phyloP scores from a whole-genome alignment of 768 basidiomycete genomes.

The Boletus eberwhitei region DNA sequence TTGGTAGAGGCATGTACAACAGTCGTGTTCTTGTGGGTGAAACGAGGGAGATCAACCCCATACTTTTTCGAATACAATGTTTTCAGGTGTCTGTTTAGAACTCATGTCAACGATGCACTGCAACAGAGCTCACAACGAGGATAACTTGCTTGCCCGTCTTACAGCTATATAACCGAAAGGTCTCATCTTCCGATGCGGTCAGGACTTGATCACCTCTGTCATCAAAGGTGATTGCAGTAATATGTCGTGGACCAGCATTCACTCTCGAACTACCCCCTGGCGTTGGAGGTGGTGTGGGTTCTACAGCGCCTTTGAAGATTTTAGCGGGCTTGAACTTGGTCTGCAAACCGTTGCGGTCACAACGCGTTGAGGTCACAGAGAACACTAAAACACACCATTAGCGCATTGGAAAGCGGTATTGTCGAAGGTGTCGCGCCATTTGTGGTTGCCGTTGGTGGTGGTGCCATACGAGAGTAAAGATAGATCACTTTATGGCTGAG shows the following conservation, averaged over 20 bases:
- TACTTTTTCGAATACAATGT: slow-evolving; percentile 93
- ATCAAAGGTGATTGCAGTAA: slow-evolving; percentile 89
- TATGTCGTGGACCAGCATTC: slow-evolving; percentile 57
- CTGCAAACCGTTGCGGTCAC: slow-evolving; percentile 36
- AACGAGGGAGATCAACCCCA: slow-evolving; percentile 90
- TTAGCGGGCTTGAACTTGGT: slow-evolving; percentile 81
- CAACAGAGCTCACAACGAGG: slow-evolving; percentile 14
- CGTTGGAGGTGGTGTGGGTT: slow-evolving; percentile 51
- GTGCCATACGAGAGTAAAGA: slow-evolving; percentile 37
- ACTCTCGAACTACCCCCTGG: slow-evolving; percentile 36
- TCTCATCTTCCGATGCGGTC: slow-evolving; percentile 90
- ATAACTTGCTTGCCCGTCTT: slow-evolving; percentile 89
- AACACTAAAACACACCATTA: slow-evolving; percentile 44
- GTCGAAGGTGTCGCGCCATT: slow-evolving; percentile 34
- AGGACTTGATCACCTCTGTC: slow-evolving; percentile 84
- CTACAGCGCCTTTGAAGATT: slow-evolving; percentile 79
- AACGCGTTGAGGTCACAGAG: background rate
- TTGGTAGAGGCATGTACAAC: slow-evolving; percentile 93
- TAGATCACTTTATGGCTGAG: slow-evolving; percentile 42
- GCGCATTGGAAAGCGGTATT: slow-evolving; percentile 42
- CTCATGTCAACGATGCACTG: slow-evolving; percentile 28
- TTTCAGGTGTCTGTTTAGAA: slow-evolving; percentile 57
- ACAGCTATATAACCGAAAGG: slow-evolving; percentile 84
- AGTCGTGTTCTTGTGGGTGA: slow-evolving; percentile 86
- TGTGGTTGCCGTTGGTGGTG: slow-evolving; percentile 35